Conservation (phyloP, 768 basidiomycete species). For the Saitozyma podzolica region DNA sequence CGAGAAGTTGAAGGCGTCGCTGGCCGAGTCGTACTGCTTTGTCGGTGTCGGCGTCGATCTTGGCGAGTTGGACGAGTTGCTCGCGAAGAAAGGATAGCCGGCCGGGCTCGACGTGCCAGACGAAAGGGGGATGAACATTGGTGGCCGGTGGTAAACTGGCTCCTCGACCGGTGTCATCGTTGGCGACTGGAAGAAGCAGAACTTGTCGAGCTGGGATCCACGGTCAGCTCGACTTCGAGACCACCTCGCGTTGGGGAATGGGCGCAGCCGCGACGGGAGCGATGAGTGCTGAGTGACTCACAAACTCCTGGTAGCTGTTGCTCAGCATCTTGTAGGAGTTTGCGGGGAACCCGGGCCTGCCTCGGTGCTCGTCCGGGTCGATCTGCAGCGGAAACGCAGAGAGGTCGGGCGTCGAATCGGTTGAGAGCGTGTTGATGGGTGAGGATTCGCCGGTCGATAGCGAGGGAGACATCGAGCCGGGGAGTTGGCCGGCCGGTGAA, state of each 20-base stretch:
- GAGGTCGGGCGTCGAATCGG: slow-evolving; percentile 31
- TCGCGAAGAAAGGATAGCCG: slow-evolving; percentile 42
- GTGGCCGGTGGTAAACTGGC: slow-evolving; percentile 16
- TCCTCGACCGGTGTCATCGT: slow-evolving; percentile 35
- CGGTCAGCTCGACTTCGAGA: slow-evolving; percentile 2
- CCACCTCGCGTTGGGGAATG: neutral
- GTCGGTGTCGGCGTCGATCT: slow-evolving; percentile 31
- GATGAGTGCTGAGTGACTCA: slow-evolving; percentile 29
- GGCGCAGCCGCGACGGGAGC: neutral
- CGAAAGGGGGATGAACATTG: slow-evolving; percentile 11
- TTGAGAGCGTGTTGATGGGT: slow-evolving; percentile 30
- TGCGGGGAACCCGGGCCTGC: slow-evolving; percentile 16
- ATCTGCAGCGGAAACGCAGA: slow-evolving; percentile 27
- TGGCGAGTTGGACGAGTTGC: slow-evolving; percentile 22
- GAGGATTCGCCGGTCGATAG: slow-evolving; percentile 38
- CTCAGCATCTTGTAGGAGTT: slow-evolving; percentile 24
- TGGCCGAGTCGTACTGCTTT: slow-evolving; percentile 26
- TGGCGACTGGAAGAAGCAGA: slow-evolving; percentile 51
- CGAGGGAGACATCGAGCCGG: slow-evolving; percentile 38
- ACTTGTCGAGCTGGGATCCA: slow-evolving; percentile 41
- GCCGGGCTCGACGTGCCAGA: slow-evolving; percentile 27
- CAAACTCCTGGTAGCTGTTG: slow-evolving; percentile 47
- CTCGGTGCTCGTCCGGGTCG: slow-evolving; percentile 34
- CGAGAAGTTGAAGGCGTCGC: slow-evolving; percentile 31
- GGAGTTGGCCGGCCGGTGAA: slow-evolving; percentile 22